Percentiles rank a stretch among this genome's conserved stretches.
Conservation (phyloP, 352 stramenopile genomes). For the Thalassiosira pacifica region DNA sequence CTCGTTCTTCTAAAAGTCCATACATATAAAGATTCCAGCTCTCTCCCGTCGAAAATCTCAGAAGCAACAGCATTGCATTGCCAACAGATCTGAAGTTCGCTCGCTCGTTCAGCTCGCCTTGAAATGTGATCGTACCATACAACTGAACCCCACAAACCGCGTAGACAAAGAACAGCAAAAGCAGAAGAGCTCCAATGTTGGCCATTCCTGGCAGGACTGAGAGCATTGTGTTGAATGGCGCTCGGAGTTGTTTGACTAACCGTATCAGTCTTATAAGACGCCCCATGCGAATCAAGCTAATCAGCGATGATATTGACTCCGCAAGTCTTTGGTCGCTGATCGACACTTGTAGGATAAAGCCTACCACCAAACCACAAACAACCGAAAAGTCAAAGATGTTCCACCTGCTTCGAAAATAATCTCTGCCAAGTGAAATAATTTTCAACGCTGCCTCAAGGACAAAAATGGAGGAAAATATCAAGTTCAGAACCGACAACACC, state of each 20-base stretch:
- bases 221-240: conserved; percentile 92
- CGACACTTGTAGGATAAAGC: conserved; percentile 54
- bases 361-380: conserved; percentile 70
- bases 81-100: conserved; percentile 94
- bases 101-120: conserved; percentile 88
- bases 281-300: conserved; percentile 92
- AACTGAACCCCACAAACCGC: conserved; percentile 92
- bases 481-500: conserved; percentile 88
- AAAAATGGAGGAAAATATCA: conserved; percentile 91
- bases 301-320: conserved; percentile 89
- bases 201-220: conserved; percentile 88
- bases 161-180: conserved; percentile 95
- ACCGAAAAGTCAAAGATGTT: conserved; percentile 84
- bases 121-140: conserved; percentile 89
- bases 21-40: conserved; percentile 95
- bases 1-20: conserved; percentile 77
- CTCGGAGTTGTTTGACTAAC: conserved; percentile 89
- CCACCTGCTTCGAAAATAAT: conserved; percentile 80
- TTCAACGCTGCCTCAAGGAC: conserved; percentile 91
- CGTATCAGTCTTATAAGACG: conserved; percentile 92
- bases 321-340: conserved; percentile 51
- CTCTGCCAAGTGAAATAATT: conserved; percentile 86
- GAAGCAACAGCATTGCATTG: conserved; percentile 91
- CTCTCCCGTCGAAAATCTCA: conserved; percentile 92
- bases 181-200: conserved; percentile 91